Conservation (phyloP, 164 flowering plant genomes). For the Sextonia rubra region DNA sequence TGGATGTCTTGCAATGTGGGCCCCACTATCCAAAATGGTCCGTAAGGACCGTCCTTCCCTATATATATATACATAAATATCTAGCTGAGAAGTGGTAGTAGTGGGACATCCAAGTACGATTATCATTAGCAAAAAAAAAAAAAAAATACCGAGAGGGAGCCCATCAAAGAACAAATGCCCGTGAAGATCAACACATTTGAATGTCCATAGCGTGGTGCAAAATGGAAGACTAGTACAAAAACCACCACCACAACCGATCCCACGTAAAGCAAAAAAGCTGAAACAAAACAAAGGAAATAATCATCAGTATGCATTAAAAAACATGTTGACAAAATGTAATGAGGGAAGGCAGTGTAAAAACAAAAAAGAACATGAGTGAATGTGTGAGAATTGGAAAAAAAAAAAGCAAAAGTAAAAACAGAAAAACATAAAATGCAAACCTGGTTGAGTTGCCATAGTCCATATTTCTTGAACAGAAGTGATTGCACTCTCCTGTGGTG, state of each 20-base stretch:
- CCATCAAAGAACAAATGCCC: slow-evolving; percentile 87
- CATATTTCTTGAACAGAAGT: slow-evolving; percentile 75
- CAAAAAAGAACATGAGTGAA: slow-evolving; percentile 6
- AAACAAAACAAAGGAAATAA: slow-evolving; percentile 12
- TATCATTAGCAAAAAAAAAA: slow-evolving; percentile 1
- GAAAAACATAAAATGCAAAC: slow-evolving; percentile 20
- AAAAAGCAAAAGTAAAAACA: too few species aligned
- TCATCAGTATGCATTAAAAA: background rate
- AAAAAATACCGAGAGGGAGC: slow-evolving; percentile 70
- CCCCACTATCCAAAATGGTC: too few species aligned
- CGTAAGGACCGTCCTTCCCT: too few species aligned
- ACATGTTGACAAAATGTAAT: background rate
- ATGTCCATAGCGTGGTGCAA: slow-evolving; percentile 62
- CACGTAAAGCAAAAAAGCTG: slow-evolving; percentile 82
- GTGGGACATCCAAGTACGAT: background rate
- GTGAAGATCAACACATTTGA: slow-evolving; percentile 67
- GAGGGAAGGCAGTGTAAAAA: background rate
- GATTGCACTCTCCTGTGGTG: slow-evolving; percentile 72
- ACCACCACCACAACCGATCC: slow-evolving; percentile 62
- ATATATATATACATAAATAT: too few species aligned
- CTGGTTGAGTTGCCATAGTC: slow-evolving; percentile 76
- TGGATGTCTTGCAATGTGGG: too few species aligned
- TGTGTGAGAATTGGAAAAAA: background rate
- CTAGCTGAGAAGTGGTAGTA: too few species aligned
- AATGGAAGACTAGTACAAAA: slow-evolving; percentile 59